Conservation (phyloP, 2,329 filamentous ascomycete genomes). For the Uncinocarpus reesii region DNA sequence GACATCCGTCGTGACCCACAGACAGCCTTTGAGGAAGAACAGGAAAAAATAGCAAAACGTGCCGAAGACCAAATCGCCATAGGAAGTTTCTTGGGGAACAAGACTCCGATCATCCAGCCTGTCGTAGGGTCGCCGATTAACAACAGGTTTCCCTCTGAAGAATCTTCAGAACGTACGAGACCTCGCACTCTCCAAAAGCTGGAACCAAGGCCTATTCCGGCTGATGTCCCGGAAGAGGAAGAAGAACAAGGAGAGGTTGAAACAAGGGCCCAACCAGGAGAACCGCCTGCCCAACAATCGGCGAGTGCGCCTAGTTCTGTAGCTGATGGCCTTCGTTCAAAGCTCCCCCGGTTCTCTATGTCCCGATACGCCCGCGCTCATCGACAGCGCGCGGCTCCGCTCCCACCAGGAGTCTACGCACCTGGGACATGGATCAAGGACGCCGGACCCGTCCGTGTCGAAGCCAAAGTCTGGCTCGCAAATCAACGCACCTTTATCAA, state of each 20-base stretch:
- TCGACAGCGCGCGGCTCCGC: constrained; percentile 34
- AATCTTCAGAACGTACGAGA: constrained; percentile 3
- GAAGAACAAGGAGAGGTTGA: constrained; percentile 7
- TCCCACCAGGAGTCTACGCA: constrained; percentile 81
- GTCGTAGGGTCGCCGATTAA: constrained; percentile 29
- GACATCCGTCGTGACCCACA: constrained; percentile 93
- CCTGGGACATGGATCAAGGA: constrained; percentile 91
- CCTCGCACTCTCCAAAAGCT: constrained; percentile 11
- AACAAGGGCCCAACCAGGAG: constrained; percentile 11
- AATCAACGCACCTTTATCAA: constrained; percentile 98
- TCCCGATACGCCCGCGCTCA: constrained; percentile 58
- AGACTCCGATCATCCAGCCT: constrained; percentile 23
- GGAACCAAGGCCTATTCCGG: constrained; percentile 6
- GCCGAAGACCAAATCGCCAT: constrained; percentile 83
- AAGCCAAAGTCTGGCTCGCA: constrained; percentile 96
- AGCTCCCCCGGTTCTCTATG: constrained; percentile 74
- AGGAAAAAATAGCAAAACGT: constrained; percentile 67
- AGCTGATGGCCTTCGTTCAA: constrained; percentile 44
- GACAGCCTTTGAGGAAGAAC: constrained; percentile 80
- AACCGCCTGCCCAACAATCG: constrained; percentile 18
- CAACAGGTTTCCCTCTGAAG: constrained; percentile 20
- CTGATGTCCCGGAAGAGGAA: constrained; percentile 9
- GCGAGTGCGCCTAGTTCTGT: constrained; percentile 17
- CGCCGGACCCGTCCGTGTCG: constrained; percentile 77
- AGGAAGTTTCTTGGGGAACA: constrained; percentile 66